Evolutionary conservation across 495 filamentous ascomycete genomes (phyloP).

Genomic region (Penicillium subrubescens): DNA sequence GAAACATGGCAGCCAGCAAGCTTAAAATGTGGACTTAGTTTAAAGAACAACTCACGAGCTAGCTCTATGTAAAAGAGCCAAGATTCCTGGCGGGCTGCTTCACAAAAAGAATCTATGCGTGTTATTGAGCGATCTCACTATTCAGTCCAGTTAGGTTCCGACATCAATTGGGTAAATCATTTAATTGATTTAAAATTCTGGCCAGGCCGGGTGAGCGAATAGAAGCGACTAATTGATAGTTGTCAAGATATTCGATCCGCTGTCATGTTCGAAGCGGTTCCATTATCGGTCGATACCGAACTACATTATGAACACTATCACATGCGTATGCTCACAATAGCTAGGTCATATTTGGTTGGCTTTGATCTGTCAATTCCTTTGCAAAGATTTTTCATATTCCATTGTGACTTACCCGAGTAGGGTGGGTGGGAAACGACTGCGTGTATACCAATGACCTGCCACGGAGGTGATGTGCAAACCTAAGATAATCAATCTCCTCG

Average conservation of each 20-base stretch:
- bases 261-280: neutral
- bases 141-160: too few species aligned
- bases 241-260: neutral
- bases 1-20: neutral
- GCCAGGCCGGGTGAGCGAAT: neutral
- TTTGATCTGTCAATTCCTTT: too few species aligned
- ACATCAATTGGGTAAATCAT: too few species aligned
- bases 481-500: neutral
- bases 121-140: too few species aligned
- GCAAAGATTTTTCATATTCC: too few species aligned
- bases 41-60: neutral
- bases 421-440: too few species aligned
- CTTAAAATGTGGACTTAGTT: neutral
- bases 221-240: neutral
- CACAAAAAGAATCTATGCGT: neutral
- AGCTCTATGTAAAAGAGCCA: neutral
- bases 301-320: too few species aligned
- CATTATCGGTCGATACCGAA: neutral
- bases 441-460: too few species aligned
- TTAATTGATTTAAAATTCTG: too few species aligned
- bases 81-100: neutral
- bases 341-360: too few species aligned
- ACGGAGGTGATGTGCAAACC: neutral
- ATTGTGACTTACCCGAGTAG: too few species aligned
- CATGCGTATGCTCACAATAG: too few species aligned